Evolutionary conservation across 2,329 filamentous ascomycete species (phyloP), one percentile per base, ranked within the genome.

Genomic region (Ascochyta rabiei): DNA sequence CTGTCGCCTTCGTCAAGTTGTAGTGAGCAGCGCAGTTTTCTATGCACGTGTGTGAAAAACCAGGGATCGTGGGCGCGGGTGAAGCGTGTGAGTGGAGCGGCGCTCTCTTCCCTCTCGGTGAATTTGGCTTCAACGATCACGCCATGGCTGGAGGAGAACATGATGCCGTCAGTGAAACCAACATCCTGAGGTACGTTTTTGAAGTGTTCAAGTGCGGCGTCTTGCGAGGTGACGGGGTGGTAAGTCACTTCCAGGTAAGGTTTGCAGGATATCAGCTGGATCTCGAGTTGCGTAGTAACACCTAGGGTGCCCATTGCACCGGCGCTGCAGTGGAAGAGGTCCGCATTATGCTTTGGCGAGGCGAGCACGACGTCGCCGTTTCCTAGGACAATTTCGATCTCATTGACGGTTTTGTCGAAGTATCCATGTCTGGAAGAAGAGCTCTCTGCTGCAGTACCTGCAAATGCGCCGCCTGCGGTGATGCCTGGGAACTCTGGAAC

Each of bases 401-500:
- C 81, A 39, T 81, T 81, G 16, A 89, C 77, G 0, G 82, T 87
- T 13, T 80, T 71, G 44, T 89, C 84, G 64, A 89, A 89, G 58
- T 86, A 83, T 0, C 87, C 86, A 64, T 86, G 78, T 8, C 80
- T 80, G 67, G 87, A 89, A 0, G 82, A 86, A 45, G 80, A 84
- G 67, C 84, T 87, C 66, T 89, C 86, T 0, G 84, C 86, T 0
- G 83, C 82, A 0, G 85, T 87, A 4, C 86, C 86, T 0, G 84
- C 79, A 64, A 85, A 88, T 0, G 82, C 84, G 1, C 86, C 86
- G 7, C 86, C 86, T 0, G 81, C 82, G 0, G 86, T 89, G 56
- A 88, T 88, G 0, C 84, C 84, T 82, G 0, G 86, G 84, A 55
- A 89, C 59, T 88, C 86, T 80, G 87, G 87, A 4, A 89, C 84